Evolutionary conservation across 176 grass and related monocot genomes (phyloP), one percentile per base, ranked within the genome.

Genomic region (Raddia distichophylla): DNA sequence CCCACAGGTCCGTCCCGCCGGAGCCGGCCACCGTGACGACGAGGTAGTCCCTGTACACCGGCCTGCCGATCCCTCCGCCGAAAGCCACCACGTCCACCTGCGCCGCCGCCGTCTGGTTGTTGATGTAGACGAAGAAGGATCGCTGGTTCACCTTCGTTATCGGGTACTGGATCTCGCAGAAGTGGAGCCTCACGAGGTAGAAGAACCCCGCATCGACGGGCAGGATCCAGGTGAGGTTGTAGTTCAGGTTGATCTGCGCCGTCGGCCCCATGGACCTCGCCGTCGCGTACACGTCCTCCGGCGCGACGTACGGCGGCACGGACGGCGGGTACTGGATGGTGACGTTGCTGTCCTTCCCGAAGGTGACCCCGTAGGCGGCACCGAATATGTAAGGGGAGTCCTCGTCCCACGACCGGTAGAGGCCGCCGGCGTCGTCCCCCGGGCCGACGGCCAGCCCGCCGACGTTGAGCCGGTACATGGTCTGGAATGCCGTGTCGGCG

Each of bases 101-200:
- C 50, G 3, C 5, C 54, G 69, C 69, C 53, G 81, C 87, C 69
- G 87, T 89, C 16, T 13, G 61, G 81, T 89, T 89, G 81, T 75
- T 74, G 75, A 89, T n/a, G 87, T 80, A 89, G 53, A 89, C 34
- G 76, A 15, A 6, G 79, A 91, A 91, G 2, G 53, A 16, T 0
- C 85, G 62, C 76, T 91, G 89, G 67, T 91, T 91, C 2, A 2
- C 0, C 51, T 0, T 45, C 7, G 72, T 88, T 7, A 91, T 67
- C 34, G 78, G 85, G 69, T 68, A 74, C 73, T 85, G 89, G 67
- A 91, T 78, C 89, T 91, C 89, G 83, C 86, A 91, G 64, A 91
- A 85, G 61, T 91, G 89, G 65, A 91, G 14, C 60, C 89, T 27
- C 0, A 88, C 6, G 45, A 85, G 10, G 66, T 88, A 91, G 85